These are phyloP conservation scores for Oryza glaberrima DNA, from an alignment of 176 grass and related monocot genomes.

Conservation along the genomic window DNA sequence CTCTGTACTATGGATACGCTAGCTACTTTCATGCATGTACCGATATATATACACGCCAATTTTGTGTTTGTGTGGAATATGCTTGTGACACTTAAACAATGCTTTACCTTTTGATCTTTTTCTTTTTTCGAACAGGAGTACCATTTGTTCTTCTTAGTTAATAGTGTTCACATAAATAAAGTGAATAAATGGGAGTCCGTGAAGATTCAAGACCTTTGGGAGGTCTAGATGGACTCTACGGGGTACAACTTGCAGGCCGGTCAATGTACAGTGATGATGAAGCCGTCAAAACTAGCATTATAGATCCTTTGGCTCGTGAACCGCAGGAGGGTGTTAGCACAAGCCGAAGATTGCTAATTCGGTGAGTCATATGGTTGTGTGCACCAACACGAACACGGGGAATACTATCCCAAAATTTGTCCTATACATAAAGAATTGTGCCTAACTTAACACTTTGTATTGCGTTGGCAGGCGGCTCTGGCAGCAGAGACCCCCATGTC, in stretches of 20 bases:
- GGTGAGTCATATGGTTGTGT: constrained; percentile 40
- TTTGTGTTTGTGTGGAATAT: background rate
- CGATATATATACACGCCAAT: background rate
- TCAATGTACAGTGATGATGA: constrained; percentile 47
- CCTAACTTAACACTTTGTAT: constrained; percentile 26
- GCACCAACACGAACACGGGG: background rate
- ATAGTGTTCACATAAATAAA: background rate
- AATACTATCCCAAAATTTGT: background rate
- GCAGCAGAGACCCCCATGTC: constrained; percentile 76
- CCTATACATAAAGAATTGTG: background rate
- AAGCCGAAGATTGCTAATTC: constrained; percentile 60
- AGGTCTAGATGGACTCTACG: constrained; percentile 59
- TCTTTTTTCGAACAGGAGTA: background rate
- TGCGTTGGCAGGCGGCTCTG: constrained; percentile 65
- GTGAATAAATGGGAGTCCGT: constrained; percentile 56
- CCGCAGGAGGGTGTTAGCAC: constrained; percentile 26
- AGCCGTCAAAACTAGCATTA: constrained; percentile 31
- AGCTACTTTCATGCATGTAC: background rate
- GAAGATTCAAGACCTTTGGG: constrained; percentile 45
- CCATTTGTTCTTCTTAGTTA: constrained; percentile 13
- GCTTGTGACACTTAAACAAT: background rate
- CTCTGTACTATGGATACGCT: background rate
- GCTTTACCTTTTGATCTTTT: constrained; percentile 1
- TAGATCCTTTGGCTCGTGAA: constrained; percentile 40
- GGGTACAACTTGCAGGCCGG: constrained; percentile 50